Conservation (phyloP, 2,329 filamentous ascomycete genomes). For the Domatiomyces catenatus region DNA sequence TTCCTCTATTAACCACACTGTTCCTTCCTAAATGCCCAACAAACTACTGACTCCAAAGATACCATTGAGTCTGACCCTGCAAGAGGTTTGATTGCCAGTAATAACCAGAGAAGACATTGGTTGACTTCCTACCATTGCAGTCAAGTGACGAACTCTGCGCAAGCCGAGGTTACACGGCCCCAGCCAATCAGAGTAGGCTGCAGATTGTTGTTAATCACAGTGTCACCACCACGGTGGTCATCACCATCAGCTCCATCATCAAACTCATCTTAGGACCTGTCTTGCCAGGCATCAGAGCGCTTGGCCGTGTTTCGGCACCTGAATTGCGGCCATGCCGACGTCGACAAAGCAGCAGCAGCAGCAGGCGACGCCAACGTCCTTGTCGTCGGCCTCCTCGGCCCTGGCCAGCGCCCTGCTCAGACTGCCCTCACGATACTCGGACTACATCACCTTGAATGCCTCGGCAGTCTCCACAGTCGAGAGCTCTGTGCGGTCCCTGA, state of each 20-base stretch:
- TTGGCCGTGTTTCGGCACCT: not conserved
- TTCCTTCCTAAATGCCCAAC: no score
- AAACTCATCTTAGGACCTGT: no score
- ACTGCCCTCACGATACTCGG: slow-evolving; percentile 42
- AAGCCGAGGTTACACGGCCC: not conserved
- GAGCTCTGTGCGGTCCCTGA: slow-evolving; percentile 77
- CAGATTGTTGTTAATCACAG: not conserved
- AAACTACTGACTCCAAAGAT: no score
- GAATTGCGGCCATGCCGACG: slow-evolving; percentile 5
- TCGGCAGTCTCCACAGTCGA: slow-evolving; percentile 91
- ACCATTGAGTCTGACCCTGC: no score
- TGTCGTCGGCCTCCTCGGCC: slow-evolving; percentile 11
- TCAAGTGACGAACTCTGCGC: not conserved
- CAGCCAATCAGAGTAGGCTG: not conserved
- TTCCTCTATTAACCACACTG: no score
- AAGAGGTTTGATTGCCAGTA: no score
- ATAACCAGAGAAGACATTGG: no score
- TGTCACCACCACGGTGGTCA: not conserved
- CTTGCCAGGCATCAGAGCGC: not conserved
- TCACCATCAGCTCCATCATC: not conserved
- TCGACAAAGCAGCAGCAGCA: slow-evolving; percentile 10
- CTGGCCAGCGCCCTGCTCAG: slow-evolving; percentile 10
- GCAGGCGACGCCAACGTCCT: slow-evolving; percentile 9
- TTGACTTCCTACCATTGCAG: no score
- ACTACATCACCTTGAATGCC: slow-evolving; percentile 90